Base-by-base conservation (phyloP, 805 yeast species). In the Hanseniaspora jakobsenii region DNA sequence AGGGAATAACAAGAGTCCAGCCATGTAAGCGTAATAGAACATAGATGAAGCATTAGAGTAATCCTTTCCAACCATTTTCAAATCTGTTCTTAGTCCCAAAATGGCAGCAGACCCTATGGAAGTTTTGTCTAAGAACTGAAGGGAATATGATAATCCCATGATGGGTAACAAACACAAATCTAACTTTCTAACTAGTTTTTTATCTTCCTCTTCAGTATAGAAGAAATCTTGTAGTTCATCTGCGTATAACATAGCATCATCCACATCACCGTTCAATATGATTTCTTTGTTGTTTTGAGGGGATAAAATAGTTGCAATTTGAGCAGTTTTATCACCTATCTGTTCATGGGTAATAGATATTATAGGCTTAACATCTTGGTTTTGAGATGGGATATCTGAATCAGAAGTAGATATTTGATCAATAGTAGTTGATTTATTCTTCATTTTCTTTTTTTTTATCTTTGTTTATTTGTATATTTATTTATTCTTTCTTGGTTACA, bases 1-100 rank as follows among this genome's bases (percentile, higher is more conserved):
- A 4, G 77, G 73, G 32, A 57, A 56, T 18, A 56, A 47, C 18
- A 54, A 38, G 41, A 54, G 57, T 14, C 59, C 57, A 10, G 62
- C 64, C 38, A 80, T 57, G 55, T 78, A 81, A 2, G 86, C 87
- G 31, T 80, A 56, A 53, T 76, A 77, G 51, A 77, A 77, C 7
- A 74, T 68, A 1, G 78, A 66, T n/a, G 78, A 73, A 13, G 70
- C 60, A 77, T 81, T 72, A 38, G 73, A 57, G 52, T 72, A 69
- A 54, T 66, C 58, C 27, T 53, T 47, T 28, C 66, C 65, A 47
- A 54, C 49, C 73, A 73, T 72, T 47, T 61, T 60, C 50, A 66
- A 57, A 47, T 66, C 77, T 7, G 52, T 56, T 50, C 63, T 59
- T 38, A 70, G 59, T 36, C 75, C 79, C 69, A 70, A 64, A 30